Evolutionary conservation across 2,329 filamentous ascomycete genomes (phyloP).

Genomic region (Cladosporium phlei): DNA sequence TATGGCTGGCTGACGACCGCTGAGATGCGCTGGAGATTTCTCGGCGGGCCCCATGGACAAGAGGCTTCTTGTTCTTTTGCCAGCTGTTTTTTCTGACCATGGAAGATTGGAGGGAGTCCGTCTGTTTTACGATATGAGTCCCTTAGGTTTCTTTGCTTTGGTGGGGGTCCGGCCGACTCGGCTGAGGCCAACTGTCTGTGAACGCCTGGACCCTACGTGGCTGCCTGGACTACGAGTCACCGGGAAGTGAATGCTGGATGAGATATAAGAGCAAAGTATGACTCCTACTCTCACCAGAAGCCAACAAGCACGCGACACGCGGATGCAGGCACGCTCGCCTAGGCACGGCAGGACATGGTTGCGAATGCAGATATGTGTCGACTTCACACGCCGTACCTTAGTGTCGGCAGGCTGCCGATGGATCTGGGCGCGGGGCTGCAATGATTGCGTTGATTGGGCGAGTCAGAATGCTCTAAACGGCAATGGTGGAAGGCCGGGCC

Average conservation of each 20-base stretch:
- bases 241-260: not conserved
- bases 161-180: constrained; percentile 9
- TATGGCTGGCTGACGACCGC: no score
- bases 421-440: constrained; percentile 8
- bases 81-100: constrained; percentile 11
- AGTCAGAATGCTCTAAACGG: not conserved
- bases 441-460: constrained; percentile 10
- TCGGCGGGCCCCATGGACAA: constrained; percentile 1
- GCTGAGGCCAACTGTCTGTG: constrained; percentile 1
- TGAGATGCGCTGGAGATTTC: constrained; percentile 1
- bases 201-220: constrained; percentile 9
- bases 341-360: constrained; percentile 6
- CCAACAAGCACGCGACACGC: constrained; percentile 4
- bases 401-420: constrained; percentile 2
- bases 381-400: constrained; percentile 6
- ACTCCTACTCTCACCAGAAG: not conserved
- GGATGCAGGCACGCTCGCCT: not conserved
- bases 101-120: no score
- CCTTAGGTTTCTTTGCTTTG: not conserved
- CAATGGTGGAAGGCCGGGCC: not conserved
- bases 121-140: no score
- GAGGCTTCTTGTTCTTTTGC: constrained; percentile 11
- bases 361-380: not conserved
- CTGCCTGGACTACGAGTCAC: constrained; percentile 7
- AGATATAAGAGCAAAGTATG: not conserved